Percentiles rank a stretch among this genome's conserved stretches.
phyloP scores from a whole-genome alignment of 169 alveolate species.

The Cryptosporidium sp. region DNA sequence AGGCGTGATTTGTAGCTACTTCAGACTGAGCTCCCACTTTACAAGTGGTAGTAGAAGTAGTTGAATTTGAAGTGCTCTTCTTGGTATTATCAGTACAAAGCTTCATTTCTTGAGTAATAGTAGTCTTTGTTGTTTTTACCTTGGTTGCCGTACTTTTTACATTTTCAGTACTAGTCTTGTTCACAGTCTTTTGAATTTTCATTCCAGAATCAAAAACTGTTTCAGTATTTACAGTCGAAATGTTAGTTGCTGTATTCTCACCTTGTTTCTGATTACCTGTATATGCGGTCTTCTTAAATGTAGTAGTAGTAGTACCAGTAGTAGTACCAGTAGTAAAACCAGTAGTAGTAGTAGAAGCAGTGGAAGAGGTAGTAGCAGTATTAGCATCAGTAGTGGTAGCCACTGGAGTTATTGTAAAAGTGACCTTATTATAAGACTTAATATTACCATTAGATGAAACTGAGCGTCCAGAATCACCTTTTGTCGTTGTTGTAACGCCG shows the following conservation, averaged over 20 bases:
- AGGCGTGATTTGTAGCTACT: background rate
- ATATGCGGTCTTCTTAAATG: background rate
- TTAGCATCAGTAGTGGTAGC: background rate
- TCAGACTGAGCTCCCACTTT: background rate
- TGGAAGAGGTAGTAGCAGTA: conserved; percentile 5
- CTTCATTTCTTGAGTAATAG: conserved; percentile 1
- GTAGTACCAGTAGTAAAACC: background rate
- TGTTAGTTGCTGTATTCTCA: background rate
- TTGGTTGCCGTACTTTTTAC: background rate
- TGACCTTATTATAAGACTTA: background rate
- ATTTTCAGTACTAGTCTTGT: background rate
- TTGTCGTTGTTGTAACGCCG: background rate
- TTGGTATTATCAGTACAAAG: background rate
- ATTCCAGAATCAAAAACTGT: conserved; percentile 4
- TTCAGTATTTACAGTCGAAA: conserved; percentile 10
- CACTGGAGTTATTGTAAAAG: conserved; percentile 1
- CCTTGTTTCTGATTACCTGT: background rate
- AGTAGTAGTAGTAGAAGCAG: conserved; percentile 18
- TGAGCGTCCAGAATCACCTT: background rate
- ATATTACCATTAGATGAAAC: background rate
- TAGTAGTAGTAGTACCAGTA: background rate
- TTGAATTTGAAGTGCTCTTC: background rate
- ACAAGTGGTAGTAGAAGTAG: background rate
- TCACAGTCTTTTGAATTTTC: conserved; percentile 26
- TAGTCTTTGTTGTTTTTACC: conserved; percentile 33